Evolutionary conservation across 1,139 yeast genomes (phyloP), one percentile per base, ranked within the genome.

Genomic region (Blastobotrys apis): DNA sequence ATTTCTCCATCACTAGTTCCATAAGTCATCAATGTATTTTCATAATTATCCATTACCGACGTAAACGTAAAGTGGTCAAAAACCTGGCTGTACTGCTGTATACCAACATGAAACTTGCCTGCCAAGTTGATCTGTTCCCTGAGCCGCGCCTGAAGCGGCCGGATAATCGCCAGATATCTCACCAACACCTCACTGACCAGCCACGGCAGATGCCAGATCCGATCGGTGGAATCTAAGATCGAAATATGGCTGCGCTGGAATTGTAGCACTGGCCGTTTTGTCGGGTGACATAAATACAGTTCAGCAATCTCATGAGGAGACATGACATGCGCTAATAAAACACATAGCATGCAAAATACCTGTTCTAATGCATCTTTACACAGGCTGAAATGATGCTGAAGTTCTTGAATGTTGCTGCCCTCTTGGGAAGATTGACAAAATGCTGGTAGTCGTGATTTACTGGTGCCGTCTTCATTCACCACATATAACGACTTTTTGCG

Each of bases 191-290:
- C 45, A 4, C 45, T 33, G 5, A 37, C 37, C 10, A 29, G 8
- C 45, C 45, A 41, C 10, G 45, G 45, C 21, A 41, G 26, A 20
- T 36, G 21, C 12, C 16, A 26, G 15, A 12, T 19, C 32, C 6
- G 31, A 21, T 3, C n/a, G 16, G 4, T 17, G 25, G 19, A 4
- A 20, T 3, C 25, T 5, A 23, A 10, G 3, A 25, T 9, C 32
- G 32, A n/a, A n/a, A n/a, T n/a, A n/a, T n/a, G n/a, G n/a, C n/a
- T n/a, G n/a, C n/a, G n/a, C n/a, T n/a, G n/a, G n/a, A n/a, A n/a
- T n/a, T n/a, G n/a, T n/a, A n/a, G n/a, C n/a, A n/a, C n/a, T n/a
- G n/a, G n/a, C n/a, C n/a, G n/a, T n/a, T n/a, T n/a, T n/a, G n/a
- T n/a, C n/a, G n/a, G n/a, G n/a, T n/a, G n/a, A n/a, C n/a, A n/a